phyloP scores from a whole-genome alignment of 208 protist genomes.

The Porcisia hertigi region DNA sequence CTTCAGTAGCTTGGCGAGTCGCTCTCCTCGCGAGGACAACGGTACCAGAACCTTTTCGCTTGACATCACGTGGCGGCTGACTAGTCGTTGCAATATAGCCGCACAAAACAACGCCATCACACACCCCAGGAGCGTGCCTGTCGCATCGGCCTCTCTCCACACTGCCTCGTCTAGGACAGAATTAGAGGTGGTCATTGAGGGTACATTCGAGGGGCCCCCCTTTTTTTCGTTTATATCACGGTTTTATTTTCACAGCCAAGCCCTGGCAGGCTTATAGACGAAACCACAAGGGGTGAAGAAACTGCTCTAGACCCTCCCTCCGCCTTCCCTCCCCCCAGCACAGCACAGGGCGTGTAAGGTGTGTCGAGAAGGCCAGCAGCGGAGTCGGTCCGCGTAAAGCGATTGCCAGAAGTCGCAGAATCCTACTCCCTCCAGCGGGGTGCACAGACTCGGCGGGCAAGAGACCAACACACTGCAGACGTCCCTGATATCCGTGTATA shows the following conservation, averaged over 20 bases:
- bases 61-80: background rate
- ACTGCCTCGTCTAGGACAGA: background rate
- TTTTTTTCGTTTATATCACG: background rate
- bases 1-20: slow-evolving; percentile 22
- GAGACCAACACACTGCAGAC: no score
- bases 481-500: no score
- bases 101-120: slow-evolving; percentile 1
- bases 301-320: no score
- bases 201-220: background rate
- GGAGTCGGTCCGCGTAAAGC: no score
- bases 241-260: background rate
- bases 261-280: no score
- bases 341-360: no score
- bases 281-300: no score
- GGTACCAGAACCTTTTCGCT: background rate
- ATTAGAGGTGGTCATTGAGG: background rate
- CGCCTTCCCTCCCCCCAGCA: no score
- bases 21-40: slow-evolving; percentile 13
- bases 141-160: background rate
- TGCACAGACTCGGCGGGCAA: no score
- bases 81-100: background rate
- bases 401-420: no score
- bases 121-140: slow-evolving; percentile 11
- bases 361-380: no score
- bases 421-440: no score